phyloP scores from a whole-genome alignment of 2,329 filamentous ascomycete genomes.

The Fusarium bactridioides region DNA sequence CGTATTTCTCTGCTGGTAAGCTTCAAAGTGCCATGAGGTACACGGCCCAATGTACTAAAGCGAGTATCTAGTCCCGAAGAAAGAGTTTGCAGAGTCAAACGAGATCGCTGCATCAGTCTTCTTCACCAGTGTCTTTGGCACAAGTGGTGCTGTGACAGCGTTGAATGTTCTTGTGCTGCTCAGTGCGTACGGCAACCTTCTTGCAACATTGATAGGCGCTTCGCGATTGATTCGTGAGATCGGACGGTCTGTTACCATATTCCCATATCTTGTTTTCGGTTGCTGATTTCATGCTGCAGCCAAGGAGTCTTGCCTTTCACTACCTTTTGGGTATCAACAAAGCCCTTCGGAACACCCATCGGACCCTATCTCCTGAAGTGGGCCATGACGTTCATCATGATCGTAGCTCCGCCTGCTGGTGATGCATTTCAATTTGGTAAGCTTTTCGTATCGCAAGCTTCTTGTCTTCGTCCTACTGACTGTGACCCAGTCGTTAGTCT shows the following conservation, averaged over 20 bases:
- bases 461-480: conserved; percentile 30
- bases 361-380: conserved; percentile 67
- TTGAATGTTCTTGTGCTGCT: conserved; percentile 67
- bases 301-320: conserved; percentile 69
- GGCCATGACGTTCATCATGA: conserved; percentile 65
- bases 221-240: conserved; percentile 68
- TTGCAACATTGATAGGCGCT: conserved; percentile 62
- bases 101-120: conserved; percentile 65
- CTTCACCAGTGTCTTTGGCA: conserved; percentile 67
- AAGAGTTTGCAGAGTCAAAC: conserved; percentile 58
- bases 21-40: fast-evolving
- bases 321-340: conserved; percentile 68
- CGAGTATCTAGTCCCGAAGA: conserved; percentile 56
- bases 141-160: conserved; percentile 57
- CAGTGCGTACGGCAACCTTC: conserved; percentile 66
- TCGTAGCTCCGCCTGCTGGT: conserved; percentile 66
- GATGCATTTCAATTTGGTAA: conserved; percentile 71
- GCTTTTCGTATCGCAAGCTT: not conserved
- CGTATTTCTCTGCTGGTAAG: conserved; percentile 62
- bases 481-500: conserved; percentile 62
- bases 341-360: conserved; percentile 69
- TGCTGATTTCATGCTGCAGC: conserved; percentile 47
- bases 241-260: conserved; percentile 63
- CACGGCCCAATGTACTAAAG: conserved; percentile 12
- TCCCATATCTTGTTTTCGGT: conserved; percentile 66